Evolutionary conservation across 2,329 filamentous ascomycete species (phyloP).

Genomic region (Trichophyton schoenleinii): DNA sequence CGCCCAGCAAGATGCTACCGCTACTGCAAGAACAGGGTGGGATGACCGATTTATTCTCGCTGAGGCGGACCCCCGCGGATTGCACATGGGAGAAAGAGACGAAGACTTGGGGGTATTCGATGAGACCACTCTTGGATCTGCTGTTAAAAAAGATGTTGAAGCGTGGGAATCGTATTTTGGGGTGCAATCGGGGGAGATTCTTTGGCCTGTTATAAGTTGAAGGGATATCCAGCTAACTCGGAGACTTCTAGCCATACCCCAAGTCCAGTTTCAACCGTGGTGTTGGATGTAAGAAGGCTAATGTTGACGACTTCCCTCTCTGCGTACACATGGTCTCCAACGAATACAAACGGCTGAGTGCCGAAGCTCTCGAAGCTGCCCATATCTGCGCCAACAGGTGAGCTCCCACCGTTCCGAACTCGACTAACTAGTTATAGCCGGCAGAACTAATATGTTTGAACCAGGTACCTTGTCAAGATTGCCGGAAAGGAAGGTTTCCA

Average conservation of each 20-base stretch:
- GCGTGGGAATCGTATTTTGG: neutral
- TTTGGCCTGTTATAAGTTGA: no score
- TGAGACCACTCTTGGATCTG: neutral
- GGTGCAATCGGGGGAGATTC: neutral
- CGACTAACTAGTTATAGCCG: no score
- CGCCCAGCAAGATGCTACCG: constrained; percentile 99
- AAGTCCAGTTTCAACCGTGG: constrained; percentile 99
- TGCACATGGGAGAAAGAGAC: neutral
- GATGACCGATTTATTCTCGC: constrained; percentile 23
- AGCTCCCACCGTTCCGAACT: constrained; percentile 16
- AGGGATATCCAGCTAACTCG: neutral
- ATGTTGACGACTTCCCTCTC: constrained; percentile 98
- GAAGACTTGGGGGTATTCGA: neutral
- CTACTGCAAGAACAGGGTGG: constrained; percentile 99
- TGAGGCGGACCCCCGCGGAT: neutral
- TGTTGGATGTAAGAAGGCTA: constrained; percentile 97
- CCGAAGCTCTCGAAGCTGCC: constrained; percentile 97
- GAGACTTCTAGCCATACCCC: constrained; percentile 63
- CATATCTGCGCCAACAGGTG: constrained; percentile 99
- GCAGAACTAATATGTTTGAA: neutral
- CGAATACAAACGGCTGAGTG: constrained; percentile 99
- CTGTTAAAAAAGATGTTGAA: neutral
- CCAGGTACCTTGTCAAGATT: constrained; percentile 54
- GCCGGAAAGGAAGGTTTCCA: constrained; percentile 62
- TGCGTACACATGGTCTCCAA: constrained; percentile 99